These are phyloP conservation scores for Xylariaceae sp. DNA, from an alignment of 2,329 filamentous ascomycete species.

Conservation along the genomic window DNA sequence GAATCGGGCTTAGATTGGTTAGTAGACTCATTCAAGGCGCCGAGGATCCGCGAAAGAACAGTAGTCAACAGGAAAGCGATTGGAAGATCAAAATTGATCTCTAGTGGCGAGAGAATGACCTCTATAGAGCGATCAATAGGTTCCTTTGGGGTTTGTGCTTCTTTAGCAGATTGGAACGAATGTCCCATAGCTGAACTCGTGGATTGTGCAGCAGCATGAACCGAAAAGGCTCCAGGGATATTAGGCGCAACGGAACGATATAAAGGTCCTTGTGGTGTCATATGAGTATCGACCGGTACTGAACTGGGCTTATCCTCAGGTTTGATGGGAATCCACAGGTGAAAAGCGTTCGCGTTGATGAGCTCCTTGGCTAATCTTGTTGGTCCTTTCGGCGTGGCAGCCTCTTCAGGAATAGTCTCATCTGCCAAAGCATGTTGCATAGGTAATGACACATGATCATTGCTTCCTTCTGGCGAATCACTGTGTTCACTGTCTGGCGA, in stretches of 20 bases:
- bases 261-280: conserved; percentile 8
- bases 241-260: conserved; percentile 43
- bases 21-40: conserved; percentile 38
- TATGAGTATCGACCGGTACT: neutral
- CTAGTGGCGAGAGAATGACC: conserved; percentile 50
- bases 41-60: conserved; percentile 48
- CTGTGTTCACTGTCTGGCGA: conserved; percentile 10
- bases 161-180: conserved; percentile 8
- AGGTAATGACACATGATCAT: neutral
- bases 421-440: conserved; percentile 7
- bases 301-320: conserved; percentile 44
- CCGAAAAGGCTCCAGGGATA: conserved; percentile 61
- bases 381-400: conserved; percentile 50
- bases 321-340: conserved; percentile 52
- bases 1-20: neutral
- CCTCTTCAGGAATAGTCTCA: conserved; percentile 35
- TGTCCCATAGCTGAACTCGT: conserved; percentile 18
- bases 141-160: neutral
- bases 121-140: conserved; percentile 42
- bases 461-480: neutral
- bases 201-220: conserved; percentile 35
- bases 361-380: conserved; percentile 57
- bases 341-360: conserved; percentile 48
- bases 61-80: conserved; percentile 54
- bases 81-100: conserved; percentile 54